Conservation (phyloP, 192 early-diverging fungal species). For the Helicostylum pulchrum region DNA sequence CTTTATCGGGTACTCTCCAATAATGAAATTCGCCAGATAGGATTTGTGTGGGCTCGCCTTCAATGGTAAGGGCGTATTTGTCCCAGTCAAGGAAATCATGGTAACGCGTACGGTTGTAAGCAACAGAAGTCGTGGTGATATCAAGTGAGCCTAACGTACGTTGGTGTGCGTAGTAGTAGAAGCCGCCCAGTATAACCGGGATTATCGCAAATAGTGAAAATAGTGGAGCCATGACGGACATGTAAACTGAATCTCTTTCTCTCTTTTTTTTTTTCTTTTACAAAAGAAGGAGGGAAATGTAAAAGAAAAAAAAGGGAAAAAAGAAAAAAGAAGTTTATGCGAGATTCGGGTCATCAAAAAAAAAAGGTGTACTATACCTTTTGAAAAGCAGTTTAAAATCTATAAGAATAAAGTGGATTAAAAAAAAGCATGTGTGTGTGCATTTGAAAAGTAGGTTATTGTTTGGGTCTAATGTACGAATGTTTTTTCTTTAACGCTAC, state of each 20-base stretch:
- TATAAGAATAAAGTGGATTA: no score
- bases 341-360: no score
- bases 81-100: slow-evolving; percentile 63
- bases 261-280: no score
- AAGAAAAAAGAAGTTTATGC: no score
- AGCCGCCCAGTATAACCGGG: slow-evolving; percentile 16
- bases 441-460: no score
- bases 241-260: not conserved
- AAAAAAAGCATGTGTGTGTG: no score
- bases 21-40: slow-evolving; percentile 85
- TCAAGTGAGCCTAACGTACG: slow-evolving; percentile 32
- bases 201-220: slow-evolving; percentile 31
- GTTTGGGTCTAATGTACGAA: no score
- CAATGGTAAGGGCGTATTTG: slow-evolving; percentile 62
- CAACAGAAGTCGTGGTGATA: slow-evolving; percentile 38
- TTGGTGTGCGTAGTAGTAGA: slow-evolving; percentile 27
- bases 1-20: slow-evolving; percentile 71
- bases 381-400: no score
- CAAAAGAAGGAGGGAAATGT: no score
- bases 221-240: slow-evolving; percentile 19
- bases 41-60: slow-evolving; percentile 63
- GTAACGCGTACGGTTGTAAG: slow-evolving; percentile 38
- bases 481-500: no score
- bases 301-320: no score
- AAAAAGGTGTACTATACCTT: no score